Percentiles rank a stretch among this genome's conserved stretches.
phyloP scores from a whole-genome alignment of 176 grass and related monocot species.

The Juncus inflexus region DNA sequence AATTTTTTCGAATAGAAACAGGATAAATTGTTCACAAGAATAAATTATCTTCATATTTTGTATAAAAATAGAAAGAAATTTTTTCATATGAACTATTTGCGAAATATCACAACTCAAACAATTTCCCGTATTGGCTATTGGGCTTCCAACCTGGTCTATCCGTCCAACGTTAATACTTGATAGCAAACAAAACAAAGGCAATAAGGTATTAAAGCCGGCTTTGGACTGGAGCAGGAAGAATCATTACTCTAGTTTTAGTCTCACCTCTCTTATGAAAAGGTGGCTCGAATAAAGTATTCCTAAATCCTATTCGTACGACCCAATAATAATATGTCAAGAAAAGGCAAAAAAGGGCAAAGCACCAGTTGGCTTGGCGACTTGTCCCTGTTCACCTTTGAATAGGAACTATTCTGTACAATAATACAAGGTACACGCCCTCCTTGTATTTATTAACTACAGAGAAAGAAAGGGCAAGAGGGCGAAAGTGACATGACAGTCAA shows the following conservation, averaged over 20 bases:
- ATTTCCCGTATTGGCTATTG: background rate
- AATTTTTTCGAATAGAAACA: too few relatives aligned
- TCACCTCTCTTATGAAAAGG: background rate
- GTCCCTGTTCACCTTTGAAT: constrained; percentile 29
- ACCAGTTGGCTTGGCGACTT: constrained; percentile 9
- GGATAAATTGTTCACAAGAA: too few relatives aligned
- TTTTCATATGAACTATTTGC: too few relatives aligned
- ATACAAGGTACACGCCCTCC: constrained; percentile 1
- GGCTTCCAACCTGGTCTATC: background rate
- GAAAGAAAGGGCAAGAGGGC: constrained; percentile 20
- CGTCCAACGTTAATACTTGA: constrained; percentile 8
- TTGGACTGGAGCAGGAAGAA: background rate
- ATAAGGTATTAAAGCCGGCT: background rate
- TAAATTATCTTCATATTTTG: too few relatives aligned
- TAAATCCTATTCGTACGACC: background rate
- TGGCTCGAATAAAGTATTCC: background rate
- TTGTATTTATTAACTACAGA: constrained; percentile 11
- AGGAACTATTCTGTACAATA: background rate
- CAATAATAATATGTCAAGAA: constrained; percentile 20
- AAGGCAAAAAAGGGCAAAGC: constrained; percentile 24
- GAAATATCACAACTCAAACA: too few relatives aligned
- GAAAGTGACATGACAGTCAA: constrained; percentile 44
- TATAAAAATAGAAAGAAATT: too few relatives aligned
- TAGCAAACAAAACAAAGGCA: constrained; percentile 18
- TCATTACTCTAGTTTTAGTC: background rate